Evolutionary conservation across 345 rosid species (phyloP).

Genomic region (Salix viminalis): DNA sequence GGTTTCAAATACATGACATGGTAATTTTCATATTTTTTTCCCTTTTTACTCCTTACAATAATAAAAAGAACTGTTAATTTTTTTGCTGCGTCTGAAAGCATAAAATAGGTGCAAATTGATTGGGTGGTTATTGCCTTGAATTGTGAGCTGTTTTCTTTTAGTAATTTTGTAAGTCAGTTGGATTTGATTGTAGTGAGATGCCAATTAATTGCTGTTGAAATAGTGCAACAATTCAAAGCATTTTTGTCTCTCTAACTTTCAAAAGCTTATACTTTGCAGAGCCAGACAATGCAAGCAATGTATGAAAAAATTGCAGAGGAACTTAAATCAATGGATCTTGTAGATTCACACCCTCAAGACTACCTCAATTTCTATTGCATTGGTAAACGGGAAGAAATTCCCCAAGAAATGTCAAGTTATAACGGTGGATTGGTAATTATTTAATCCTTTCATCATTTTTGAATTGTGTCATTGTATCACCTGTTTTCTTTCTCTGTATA

Average conservation of each 20-base stretch:
- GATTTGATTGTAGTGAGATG: slow-evolving; percentile 1
- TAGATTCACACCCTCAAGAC: slow-evolving; percentile 63
- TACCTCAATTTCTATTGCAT: slow-evolving; percentile 95
- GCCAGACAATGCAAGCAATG: slow-evolving; percentile 94
- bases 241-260: neutral
- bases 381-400: slow-evolving; percentile 60
- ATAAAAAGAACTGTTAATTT: neutral
- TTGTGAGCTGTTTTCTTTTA: neutral
- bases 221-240: neutral
- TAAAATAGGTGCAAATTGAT: neutral
- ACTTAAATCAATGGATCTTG: slow-evolving; percentile 41
- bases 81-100: neutral
- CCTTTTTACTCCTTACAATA: no score
- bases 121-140: neutral
- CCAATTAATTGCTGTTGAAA: neutral
- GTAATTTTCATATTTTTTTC: no score
- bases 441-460: slow-evolving; percentile 2
- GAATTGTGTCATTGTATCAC: neutral
- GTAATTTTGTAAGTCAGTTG: neutral
- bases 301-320: slow-evolving; percentile 54
- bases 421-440: slow-evolving; percentile 45
- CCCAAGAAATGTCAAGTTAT: slow-evolving; percentile 19
- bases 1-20: neutral
- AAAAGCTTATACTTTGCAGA: slow-evolving; percentile 41
- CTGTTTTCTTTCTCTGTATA: neutral